Conservation (phyloP, 1,284 basidiomycete genomes). For the Xanthoconium separans region DNA sequence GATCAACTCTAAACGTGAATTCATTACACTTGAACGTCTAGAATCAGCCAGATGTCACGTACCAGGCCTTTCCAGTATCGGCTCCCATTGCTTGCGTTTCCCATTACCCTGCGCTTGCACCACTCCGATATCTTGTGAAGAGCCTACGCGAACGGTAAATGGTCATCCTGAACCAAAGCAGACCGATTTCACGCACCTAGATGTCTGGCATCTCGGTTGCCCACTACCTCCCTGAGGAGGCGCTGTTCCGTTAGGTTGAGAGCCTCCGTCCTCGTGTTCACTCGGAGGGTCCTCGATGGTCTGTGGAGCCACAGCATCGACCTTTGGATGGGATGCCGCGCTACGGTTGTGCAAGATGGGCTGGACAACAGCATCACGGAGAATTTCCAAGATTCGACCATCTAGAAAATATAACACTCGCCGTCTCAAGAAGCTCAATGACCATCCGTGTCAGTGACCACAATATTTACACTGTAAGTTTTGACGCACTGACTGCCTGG, state of each 20-base stretch:
- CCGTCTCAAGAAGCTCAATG: constrained; percentile 9
- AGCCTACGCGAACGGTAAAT: too few relatives aligned
- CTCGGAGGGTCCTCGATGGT: neutral
- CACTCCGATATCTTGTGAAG: too few relatives aligned
- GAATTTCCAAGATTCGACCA: neutral
- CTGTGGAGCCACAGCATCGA: neutral
- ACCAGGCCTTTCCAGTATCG: too few relatives aligned
- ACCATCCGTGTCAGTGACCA: constrained; percentile 5
- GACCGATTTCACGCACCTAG: neutral
- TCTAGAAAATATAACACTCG: neutral
- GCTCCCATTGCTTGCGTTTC: too few relatives aligned
- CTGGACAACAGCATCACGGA: neutral
- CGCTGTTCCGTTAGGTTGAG: neutral
- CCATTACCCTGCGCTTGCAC: too few relatives aligned
- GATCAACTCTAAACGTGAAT: too few relatives aligned
- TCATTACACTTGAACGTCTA: too few relatives aligned
- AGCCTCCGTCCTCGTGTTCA: neutral
- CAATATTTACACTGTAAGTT: too few relatives aligned
- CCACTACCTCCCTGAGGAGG: neutral
- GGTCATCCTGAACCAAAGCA: neutral
- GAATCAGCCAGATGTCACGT: too few relatives aligned
- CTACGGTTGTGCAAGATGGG: neutral
- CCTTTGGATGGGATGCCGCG: neutral
- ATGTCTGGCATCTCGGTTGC: neutral
- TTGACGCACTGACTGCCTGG: constrained; percentile 16